These are phyloP conservation scores for Lachnellula arida DNA, from an alignment of 2,329 filamentous ascomycete species.

Conservation along the genomic window DNA sequence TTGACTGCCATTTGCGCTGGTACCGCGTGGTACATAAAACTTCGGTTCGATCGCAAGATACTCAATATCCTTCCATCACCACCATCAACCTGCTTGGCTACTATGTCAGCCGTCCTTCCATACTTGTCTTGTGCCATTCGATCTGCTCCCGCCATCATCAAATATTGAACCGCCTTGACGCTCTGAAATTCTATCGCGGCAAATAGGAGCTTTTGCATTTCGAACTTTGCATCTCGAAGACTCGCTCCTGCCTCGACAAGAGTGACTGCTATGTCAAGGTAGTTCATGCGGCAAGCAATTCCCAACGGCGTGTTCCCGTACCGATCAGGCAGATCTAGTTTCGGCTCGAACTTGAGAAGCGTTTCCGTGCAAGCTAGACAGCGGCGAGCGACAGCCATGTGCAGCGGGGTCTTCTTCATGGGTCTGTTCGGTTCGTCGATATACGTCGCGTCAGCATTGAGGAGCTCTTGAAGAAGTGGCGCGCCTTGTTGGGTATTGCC, in stretches of 20 bases:
- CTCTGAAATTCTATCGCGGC: slow-evolving; percentile 10
- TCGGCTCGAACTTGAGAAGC: slow-evolving; percentile 8
- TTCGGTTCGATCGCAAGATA: slow-evolving; percentile 2
- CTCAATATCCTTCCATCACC: slow-evolving; percentile 2
- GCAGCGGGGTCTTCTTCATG: slow-evolving; percentile 12
- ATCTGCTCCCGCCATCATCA: slow-evolving; percentile 13
- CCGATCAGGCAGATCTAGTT: slow-evolving; percentile 8
- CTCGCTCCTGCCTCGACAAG: slow-evolving; percentile 13
- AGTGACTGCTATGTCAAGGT: slow-evolving; percentile 1
- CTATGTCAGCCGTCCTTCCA: slow-evolving; percentile 11
- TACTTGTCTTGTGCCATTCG: slow-evolving; percentile 14
- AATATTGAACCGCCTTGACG: slow-evolving; percentile 2
- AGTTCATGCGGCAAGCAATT: slow-evolving; percentile 4
- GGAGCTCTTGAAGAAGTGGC: slow-evolving; percentile 4
- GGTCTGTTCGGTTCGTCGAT: slow-evolving; percentile 6
- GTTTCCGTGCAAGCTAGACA: slow-evolving; percentile 7
- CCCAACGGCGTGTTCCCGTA: slow-evolving; percentile 10
- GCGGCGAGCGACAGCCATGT: slow-evolving; percentile 9
- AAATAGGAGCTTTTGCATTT: slow-evolving; percentile 11
- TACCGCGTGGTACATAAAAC: background rate
- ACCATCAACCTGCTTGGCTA: slow-evolving; percentile 2
- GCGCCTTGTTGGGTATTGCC: background rate
- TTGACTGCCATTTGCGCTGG: background rate
- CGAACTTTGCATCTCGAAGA: slow-evolving; percentile 1
- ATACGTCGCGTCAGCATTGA: background rate